Base-by-base conservation (phyloP, 352 stramenopile species). In the Phytophthora agathidicida region DNA sequence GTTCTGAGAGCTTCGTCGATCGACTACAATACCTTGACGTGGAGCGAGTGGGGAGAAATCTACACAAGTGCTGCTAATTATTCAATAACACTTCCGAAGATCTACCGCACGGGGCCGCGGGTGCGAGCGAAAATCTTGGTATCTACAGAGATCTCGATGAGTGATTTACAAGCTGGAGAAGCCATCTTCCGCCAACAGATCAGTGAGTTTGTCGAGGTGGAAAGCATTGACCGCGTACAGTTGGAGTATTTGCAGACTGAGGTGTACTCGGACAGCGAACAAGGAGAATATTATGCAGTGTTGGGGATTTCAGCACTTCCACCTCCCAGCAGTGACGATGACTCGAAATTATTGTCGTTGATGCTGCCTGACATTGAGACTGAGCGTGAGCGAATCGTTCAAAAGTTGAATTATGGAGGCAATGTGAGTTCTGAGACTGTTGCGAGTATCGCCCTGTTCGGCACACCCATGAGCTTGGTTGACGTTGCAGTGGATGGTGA, bases 161-260 rank as follows among this genome's bases (percentile, higher is more conserved):
- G 49, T 10, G 45, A 60, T 11, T 19, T 68, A 3, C 39, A 48
- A 24, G 46, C 17, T 3, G 59, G 46, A 3, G 50, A 49, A 49
- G 52, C 38, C 13, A 60, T 64, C 24, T 68, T 68, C 23, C 51
- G 47, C 8, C 57, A 68, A 31, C 38, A 43, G 8, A 46, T 72
- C 24, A 57, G 22, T 6, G 33, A 56, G 10, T 35, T 68, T 51
- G 45, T 58, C 8, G 28, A 35, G 4, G 51, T 73, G 16, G 44
- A 60, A 9, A 48, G 20, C 2, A 35, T 62, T 30, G 43, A 67
- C 5, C 57, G 36, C 14, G 56, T 71, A n/a, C 36, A 51, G 7
- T 24, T 72, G 2, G 57, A 72, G 51, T 72, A 53, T 41, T 14
- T 72, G 2, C 57, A 72, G 36, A 65, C 63, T 2, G 31, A 55